These are phyloP conservation scores for Dacryopinax primogenitus DNA, from an alignment of 768 basidiomycete species.

Conservation along the genomic window DNA sequence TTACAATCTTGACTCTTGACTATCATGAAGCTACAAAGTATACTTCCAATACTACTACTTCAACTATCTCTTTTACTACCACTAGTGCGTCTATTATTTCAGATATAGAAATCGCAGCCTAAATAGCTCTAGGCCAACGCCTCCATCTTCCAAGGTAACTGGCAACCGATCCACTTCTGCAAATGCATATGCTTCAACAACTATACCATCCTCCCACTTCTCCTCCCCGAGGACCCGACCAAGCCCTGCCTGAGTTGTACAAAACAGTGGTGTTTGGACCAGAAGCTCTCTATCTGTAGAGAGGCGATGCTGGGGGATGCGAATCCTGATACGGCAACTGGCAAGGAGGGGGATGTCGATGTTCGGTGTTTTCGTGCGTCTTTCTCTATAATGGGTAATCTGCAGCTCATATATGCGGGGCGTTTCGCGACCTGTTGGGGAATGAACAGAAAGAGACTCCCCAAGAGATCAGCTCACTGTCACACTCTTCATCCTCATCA, in stretches of 20 bases:
- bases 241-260: slow-evolving; percentile 91
- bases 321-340: slow-evolving; percentile 84
- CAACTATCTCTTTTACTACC: neutral
- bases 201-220: slow-evolving; percentile 71
- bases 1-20: neutral
- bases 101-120: neutral
- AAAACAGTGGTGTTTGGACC: slow-evolving; percentile 90
- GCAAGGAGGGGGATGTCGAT: slow-evolving; percentile 91
- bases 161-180: slow-evolving; percentile 85
- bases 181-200: slow-evolving; percentile 92
- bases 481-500: slow-evolving; percentile 74
- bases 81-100: neutral
- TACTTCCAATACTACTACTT: neutral
- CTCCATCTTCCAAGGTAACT: slow-evolving; percentile 28
- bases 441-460: slow-evolving; percentile 71
- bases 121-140: neutral
- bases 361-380: slow-evolving; percentile 87
- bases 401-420: too few relatives aligned
- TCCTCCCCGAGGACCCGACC: slow-evolving; percentile 65
- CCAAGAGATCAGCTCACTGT: slow-evolving; percentile 92
- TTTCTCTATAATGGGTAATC: too few relatives aligned
- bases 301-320: slow-evolving; percentile 74
- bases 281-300: slow-evolving; percentile 71
- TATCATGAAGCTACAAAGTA: neutral
- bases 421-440: too few relatives aligned